A percentile compares a stretch with the other conserved stretches of the same genome.
phyloP scores from a whole-genome alignment of 345 rosid genomes.

The Aegle marmelos region DNA sequence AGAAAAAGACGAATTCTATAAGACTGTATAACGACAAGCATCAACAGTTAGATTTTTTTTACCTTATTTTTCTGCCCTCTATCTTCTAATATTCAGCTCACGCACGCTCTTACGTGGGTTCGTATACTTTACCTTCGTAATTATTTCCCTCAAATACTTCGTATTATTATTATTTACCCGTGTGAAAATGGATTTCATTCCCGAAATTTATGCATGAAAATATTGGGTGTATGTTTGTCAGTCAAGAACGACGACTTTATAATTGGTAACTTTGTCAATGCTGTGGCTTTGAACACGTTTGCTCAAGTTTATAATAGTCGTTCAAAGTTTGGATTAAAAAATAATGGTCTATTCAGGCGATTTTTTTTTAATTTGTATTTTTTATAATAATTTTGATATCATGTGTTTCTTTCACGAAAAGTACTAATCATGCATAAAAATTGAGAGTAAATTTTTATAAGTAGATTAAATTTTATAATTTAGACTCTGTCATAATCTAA shows the following conservation, averaged over 20 bases:
- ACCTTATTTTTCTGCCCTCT: not conserved
- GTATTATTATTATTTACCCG: not conserved
- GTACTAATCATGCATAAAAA: not conserved
- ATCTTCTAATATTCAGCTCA: not conserved
- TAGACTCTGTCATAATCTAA: accelerated
- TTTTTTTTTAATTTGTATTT: not conserved
- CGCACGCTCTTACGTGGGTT: not conserved
- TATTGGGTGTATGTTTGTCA: not conserved
- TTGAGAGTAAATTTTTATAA: accelerated
- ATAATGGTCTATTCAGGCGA: not conserved
- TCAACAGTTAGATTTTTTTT: not conserved
- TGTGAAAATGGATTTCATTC: not conserved
- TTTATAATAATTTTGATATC: not conserved
- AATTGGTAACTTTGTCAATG: not conserved
- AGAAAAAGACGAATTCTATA: too few species aligned
- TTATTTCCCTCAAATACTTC: not conserved
- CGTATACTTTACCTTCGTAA: not conserved
- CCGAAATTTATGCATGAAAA: not conserved
- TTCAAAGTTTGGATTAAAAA: not conserved
- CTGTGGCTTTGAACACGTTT: not conserved
- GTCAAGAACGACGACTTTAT: not conserved
- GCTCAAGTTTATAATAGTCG: not conserved
- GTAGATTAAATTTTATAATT: too few species aligned
- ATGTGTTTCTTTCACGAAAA: not conserved
- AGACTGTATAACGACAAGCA: not conserved